Base-by-base conservation (phyloP, 768 basidiomycete species). In the Pisolithus marmoratus region DNA sequence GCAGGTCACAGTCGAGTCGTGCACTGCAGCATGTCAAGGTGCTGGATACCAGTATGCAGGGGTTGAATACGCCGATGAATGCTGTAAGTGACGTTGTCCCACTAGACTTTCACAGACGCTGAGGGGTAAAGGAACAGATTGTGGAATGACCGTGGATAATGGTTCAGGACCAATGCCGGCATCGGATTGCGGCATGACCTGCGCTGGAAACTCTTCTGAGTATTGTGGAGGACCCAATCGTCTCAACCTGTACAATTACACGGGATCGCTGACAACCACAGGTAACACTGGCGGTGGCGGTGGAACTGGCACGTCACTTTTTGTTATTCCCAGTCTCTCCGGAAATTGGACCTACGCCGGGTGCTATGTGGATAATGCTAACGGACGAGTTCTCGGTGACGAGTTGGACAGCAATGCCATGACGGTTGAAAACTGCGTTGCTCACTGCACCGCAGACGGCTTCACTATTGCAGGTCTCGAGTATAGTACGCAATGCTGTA, bases 191-290 rank as follows among this genome's bases (percentile, higher is more conserved):
- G 75, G 73, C 58, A 87, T 87, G 85, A 56, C 72, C 24, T 90
- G 87, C 61, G 66, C 65, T 3, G 87, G 85, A 12, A 82, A 84
- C 52, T 67, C 65, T 38, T 72, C 80, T 0, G 81, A 88, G 59
- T 81, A 81, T 53, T 90, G 88, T 56, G 88, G 88, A 20, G 88
- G 87, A 31, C 83, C 87, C 0, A 75, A 84, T 60, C 70, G 79
- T 41, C 70, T 89, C 20, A 84, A 79, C 49, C 65, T 83, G 3
- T 89, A 85, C 65, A 85, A 87, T 63, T 87, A 79, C 56, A 87
- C 85, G 38, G 84, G 83, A 0, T 78, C 75, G 1, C 70, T 82
- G 22, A 76, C 80, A n/a, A 38, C 52, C 3, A 37, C 63, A 15
- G 63, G 62, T 12, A 54, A 60, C 19, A 65, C 55, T 7, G 53